A percentile compares a stretch with the other conserved stretches of the same genome.
Conservation (phyloP, 148 eudicot species). For the Cornus florida region DNA sequence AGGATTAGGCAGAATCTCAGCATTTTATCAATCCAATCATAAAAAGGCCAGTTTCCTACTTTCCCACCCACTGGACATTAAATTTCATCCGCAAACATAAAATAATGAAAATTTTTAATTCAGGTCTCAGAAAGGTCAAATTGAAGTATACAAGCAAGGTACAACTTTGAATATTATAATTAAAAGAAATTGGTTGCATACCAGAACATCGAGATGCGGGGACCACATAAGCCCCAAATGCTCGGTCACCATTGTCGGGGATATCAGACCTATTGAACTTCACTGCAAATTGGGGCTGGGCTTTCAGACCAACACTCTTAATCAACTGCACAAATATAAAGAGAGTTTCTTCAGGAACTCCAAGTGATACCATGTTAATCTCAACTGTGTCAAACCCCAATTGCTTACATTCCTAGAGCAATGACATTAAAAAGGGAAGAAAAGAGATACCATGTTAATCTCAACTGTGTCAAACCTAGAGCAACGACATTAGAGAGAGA, state of each 20-base stretch:
- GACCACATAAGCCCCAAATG: slow-evolving; percentile 71
- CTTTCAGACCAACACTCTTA: slow-evolving; percentile 78
- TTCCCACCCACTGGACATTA: background rate
- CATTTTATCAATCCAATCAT: background rate
- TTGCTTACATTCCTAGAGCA: slow-evolving; percentile 76
- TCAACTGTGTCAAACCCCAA: slow-evolving; percentile 91
- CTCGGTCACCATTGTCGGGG: slow-evolving; percentile 55
- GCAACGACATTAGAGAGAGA: background rate
- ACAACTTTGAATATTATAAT: background rate
- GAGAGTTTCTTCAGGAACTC: slow-evolving; percentile 80
- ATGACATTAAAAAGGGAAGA: background rate
- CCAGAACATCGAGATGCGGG: slow-evolving; percentile 71
- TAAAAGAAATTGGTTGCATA: slow-evolving; percentile 21
- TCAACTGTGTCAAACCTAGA: too few relatives aligned
- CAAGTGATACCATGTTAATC: slow-evolving; percentile 69
- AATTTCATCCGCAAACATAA: background rate
- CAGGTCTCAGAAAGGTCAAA: background rate
- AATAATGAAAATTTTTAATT: background rate
- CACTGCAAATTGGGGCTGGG: slow-evolving; percentile 79
- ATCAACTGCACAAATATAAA: slow-evolving; percentile 76
- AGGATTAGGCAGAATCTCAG: background rate
- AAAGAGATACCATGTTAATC: too few relatives aligned
- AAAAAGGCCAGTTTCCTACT: background rate
- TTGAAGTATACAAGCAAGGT: background rate
- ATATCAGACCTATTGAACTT: slow-evolving; percentile 82